These are phyloP conservation scores for Isochrysis galbana DNA, from an alignment of 78 protist species.

Conservation along the genomic window DNA sequence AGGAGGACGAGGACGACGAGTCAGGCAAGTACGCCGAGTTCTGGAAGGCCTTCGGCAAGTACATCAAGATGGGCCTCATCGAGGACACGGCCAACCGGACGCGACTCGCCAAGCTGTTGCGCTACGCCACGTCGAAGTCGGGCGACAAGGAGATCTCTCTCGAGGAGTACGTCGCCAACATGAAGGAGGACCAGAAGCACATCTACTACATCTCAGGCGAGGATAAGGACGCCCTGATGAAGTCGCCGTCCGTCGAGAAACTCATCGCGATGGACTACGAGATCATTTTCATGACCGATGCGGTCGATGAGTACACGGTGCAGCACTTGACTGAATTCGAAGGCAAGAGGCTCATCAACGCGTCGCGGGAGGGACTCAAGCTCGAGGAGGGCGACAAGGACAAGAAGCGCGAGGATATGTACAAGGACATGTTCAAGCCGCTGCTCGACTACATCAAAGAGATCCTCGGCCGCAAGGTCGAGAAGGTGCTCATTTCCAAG, in stretches of 20 bases:
- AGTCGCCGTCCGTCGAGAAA: constrained; percentile 75
- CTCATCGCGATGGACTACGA: constrained; percentile 85
- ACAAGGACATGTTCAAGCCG: constrained; percentile 63
- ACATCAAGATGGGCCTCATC: constrained; percentile 93
- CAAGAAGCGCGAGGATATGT: constrained; percentile 23
- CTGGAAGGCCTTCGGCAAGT: constrained; percentile 82
- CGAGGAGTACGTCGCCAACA: constrained; percentile 84
- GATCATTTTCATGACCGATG: constrained; percentile 92
- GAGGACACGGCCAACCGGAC: constrained; percentile 88
- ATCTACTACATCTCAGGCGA: constrained; percentile 93
- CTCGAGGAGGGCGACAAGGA: constrained; percentile 64
- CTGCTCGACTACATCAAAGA: constrained; percentile 67
- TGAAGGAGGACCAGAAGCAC: constrained; percentile 85
- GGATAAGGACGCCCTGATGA: neutral
- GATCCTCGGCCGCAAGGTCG: constrained; percentile 62
- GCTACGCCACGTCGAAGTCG: constrained; percentile 68
- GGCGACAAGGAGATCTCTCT: constrained; percentile 59
- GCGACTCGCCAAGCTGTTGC: constrained; percentile 88
- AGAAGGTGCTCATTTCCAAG: constrained; percentile 74
- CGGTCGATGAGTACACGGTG: constrained; percentile 96
- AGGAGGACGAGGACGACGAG: constrained; percentile 53
- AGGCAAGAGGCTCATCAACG: constrained; percentile 76
- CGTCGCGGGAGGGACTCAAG: constrained; percentile 88
- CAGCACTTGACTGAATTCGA: constrained; percentile 73
- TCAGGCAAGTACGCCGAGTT: constrained; percentile 78